These are phyloP conservation scores for Candida morakotiae DNA, from an alignment of 805 yeast species.

Conservation along the genomic window DNA sequence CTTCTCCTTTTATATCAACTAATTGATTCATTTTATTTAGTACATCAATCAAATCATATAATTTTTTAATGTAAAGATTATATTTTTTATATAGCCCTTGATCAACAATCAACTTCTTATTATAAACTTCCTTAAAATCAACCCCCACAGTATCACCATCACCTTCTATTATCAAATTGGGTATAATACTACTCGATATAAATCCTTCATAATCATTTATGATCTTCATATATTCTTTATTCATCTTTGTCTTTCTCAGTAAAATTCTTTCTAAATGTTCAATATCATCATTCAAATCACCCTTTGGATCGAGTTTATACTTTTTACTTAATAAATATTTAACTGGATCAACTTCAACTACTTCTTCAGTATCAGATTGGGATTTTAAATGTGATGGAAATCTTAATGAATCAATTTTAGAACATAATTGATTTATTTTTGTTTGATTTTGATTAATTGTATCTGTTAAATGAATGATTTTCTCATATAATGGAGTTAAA, in stretches of 20 bases:
- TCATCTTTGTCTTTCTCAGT: conserved; percentile 15
- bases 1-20: too few species aligned
- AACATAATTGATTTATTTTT: conserved; percentile 18
- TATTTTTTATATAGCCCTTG: too few species aligned
- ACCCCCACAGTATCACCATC: too few species aligned
- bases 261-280: conserved; percentile 15
- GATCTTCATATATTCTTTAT: conserved; percentile 18
- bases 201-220: conserved; percentile 26
- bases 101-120: too few species aligned
- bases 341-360: conserved; percentile 11
- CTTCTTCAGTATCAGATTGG: not conserved
- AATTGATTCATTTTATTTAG: too few species aligned
- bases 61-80: too few species aligned
- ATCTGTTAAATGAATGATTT: conserved; percentile 17
- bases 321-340: conserved; percentile 20
- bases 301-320: conserved; percentile 10
- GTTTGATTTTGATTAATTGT: conserved; percentile 22
- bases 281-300: not conserved
- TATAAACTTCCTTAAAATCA: too few species aligned
- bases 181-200: conserved; percentile 10
- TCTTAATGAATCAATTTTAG: conserved; percentile 17
- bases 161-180: too few species aligned
- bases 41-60: too few species aligned
- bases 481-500: conserved; percentile 23
- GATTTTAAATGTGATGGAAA: conserved; percentile 4